A percentile compares a stretch with the other conserved stretches of the same genome.
These are phyloP conservation scores for apple (Malus domestica) DNA, from an alignment of 306 rosid species.

Conservation along the genomic window ASM211411v1 NC_041802.1:29759501-29760000, in stretches of 20 bases:
- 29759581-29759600: neutral
- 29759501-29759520: neutral
- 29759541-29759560: slow-evolving; percentile 20
- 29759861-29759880: too few species aligned
- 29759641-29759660: neutral
- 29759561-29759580: neutral
- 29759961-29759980: too few species aligned
- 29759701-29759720: slow-evolving; percentile 14
- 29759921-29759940: too few species aligned
- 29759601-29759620: slow-evolving; percentile 46
- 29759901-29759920: too few species aligned
- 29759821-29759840: neutral
- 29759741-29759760: neutral
- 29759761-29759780: neutral
- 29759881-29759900: too few species aligned
- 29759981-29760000: too few species aligned
- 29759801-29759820: neutral
- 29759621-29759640: slow-evolving; percentile 28
- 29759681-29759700: slow-evolving; percentile 1
- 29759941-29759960: too few species aligned
- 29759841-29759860: too few species aligned
- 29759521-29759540: neutral
- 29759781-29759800: neutral
- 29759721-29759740: neutral
- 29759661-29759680: neutral